phyloP scores from a whole-genome alignment of 208 protist genomes.

The Balamuthia mandrillaris region DNA sequence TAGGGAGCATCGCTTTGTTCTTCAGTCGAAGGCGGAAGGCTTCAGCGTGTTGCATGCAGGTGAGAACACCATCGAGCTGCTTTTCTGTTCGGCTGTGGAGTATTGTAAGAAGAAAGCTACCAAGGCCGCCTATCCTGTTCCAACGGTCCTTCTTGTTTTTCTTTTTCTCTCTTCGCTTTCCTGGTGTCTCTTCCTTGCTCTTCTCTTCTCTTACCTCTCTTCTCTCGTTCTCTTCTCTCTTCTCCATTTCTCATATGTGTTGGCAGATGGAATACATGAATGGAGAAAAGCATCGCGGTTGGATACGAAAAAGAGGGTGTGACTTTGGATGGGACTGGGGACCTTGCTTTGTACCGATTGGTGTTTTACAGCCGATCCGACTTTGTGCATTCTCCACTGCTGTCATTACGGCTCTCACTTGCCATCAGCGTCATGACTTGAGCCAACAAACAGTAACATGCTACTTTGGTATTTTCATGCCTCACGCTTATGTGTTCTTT shows the following conservation, averaged over 20 bases:
- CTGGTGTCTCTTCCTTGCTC: background rate
- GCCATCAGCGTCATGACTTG: background rate
- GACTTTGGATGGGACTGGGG: constrained; percentile 72
- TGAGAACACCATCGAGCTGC: constrained; percentile 3
- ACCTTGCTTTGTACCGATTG: constrained; percentile 39
- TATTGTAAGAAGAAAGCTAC: background rate
- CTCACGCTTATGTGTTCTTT: background rate
- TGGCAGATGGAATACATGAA: constrained; percentile 1
- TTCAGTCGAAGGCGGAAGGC: background rate
- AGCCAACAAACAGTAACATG: background rate
- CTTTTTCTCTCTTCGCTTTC: background rate
- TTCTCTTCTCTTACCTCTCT: too few relatives aligned
- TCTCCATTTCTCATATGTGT: background rate
- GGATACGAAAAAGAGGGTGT: constrained; percentile 6
- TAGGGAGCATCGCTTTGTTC: background rate
- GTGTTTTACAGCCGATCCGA: constrained; percentile 34
- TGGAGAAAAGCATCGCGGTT: background rate
- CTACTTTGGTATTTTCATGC: background rate
- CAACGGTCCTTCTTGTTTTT: background rate
- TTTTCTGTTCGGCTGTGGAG: background rate
- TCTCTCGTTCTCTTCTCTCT: too few relatives aligned
- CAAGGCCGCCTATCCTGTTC: background rate
- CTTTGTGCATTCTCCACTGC: background rate
- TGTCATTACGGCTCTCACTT: background rate
- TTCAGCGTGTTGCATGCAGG: background rate